These are phyloP conservation scores for Danielia reshetovae DNA, from an alignment of 805 yeast species.

Conservation along the genomic window DNA sequence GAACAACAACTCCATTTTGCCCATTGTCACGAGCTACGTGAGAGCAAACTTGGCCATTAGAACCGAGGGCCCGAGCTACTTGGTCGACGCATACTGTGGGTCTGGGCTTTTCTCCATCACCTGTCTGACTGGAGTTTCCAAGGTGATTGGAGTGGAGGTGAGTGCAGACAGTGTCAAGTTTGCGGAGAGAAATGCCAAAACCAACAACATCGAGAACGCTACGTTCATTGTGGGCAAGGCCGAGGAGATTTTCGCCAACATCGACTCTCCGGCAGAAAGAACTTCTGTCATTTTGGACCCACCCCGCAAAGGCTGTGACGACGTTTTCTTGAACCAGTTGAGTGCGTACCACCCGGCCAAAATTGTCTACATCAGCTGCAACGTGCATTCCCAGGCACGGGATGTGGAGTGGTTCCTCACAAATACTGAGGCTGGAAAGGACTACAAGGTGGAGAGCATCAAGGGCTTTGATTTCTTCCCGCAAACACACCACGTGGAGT, in stretches of 20 bases:
- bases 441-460: slow-evolving; percentile 72
- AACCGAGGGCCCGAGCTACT: slow-evolving; percentile 43
- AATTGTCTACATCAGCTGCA: slow-evolving; percentile 93
- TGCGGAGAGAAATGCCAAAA: slow-evolving; percentile 76
- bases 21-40: slow-evolving; percentile 78
- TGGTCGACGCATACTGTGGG: slow-evolving; percentile 96
- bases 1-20: slow-evolving; percentile 84
- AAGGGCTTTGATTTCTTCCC: slow-evolving; percentile 97
- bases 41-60: slow-evolving; percentile 55
- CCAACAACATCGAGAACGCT: slow-evolving; percentile 74
- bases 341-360: slow-evolving; percentile 78
- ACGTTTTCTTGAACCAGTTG: slow-evolving; percentile 78
- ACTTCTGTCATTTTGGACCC: slow-evolving; percentile 95
- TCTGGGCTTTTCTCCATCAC: slow-evolving; percentile 91
- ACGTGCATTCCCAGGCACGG: slow-evolving; percentile 96
- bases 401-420: slow-evolving; percentile 81
- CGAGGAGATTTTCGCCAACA: slow-evolving; percentile 76
- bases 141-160: slow-evolving; percentile 90
- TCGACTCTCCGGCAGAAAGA: slow-evolving; percentile 66
- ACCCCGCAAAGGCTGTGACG: slow-evolving; percentile 96
- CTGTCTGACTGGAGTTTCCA: slow-evolving; percentile 74
- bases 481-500: slow-evolving; percentile 88
- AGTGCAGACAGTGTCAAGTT: slow-evolving; percentile 86
- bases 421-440: slow-evolving; percentile 56
- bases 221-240: slow-evolving; percentile 89